phyloP scores from a whole-genome alignment of 176 grass and related monocot species.

The Cymbopogon citratus region DNA sequence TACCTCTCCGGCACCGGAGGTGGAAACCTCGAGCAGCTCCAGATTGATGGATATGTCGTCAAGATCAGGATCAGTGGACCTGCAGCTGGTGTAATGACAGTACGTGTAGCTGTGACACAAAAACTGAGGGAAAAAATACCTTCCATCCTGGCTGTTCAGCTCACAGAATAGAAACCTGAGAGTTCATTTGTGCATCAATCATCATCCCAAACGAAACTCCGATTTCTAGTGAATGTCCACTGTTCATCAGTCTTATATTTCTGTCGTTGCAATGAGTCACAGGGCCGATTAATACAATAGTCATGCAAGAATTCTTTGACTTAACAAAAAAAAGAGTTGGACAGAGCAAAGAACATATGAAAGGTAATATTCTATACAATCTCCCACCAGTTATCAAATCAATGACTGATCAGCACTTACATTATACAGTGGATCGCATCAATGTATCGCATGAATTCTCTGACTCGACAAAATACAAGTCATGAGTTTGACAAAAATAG shows the following conservation, averaged over 20 bases:
- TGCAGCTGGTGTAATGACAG: conserved; percentile 92
- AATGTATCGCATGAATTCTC: background rate
- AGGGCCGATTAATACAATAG: background rate
- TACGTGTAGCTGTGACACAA: conserved; percentile 83
- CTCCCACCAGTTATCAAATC: background rate
- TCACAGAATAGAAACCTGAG: conserved; percentile 52
- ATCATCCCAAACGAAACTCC: background rate
- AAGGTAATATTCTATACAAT: no score
- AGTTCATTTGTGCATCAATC: background rate
- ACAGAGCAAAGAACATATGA: background rate
- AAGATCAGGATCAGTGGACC: conserved; percentile 72
- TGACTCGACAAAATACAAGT: background rate
- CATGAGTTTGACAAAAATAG: background rate
- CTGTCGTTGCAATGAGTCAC: background rate
- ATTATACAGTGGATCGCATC: background rate
- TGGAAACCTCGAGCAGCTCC: conserved; percentile 64
- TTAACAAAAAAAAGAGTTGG: background rate
- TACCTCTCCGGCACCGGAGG: conserved; percentile 90
- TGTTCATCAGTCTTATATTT: background rate
- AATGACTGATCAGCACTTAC: background rate
- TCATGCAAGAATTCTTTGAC: background rate
- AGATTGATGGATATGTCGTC: conserved; percentile 61
- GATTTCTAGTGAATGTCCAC: background rate
- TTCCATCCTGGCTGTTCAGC: conserved; percentile 81
- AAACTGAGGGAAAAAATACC: conserved; percentile 97